Conservation (phyloP, 1,284 basidiomycete genomes). For the Fomitiporia mediterranea region DNA sequence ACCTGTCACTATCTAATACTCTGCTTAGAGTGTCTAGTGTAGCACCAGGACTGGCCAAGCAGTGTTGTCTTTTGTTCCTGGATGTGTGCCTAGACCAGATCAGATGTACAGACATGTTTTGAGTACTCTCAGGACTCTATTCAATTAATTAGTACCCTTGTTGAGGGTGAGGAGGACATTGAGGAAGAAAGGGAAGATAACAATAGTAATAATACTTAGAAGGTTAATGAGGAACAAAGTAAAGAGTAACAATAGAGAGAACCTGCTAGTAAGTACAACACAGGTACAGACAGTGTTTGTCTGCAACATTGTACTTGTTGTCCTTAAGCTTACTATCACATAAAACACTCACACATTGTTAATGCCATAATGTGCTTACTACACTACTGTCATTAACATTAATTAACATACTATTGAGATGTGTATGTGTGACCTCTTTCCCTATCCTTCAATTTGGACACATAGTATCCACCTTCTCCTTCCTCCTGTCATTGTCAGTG, state of each 20-base stretch:
- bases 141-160: constrained; percentile 49
- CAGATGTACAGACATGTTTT: constrained; percentile 73
- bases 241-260: background rate
- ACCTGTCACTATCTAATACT: constrained; percentile 9
- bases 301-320: too few relatives aligned
- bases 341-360: too few relatives aligned
- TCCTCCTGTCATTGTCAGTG: constrained; percentile 22
- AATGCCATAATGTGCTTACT: too few relatives aligned
- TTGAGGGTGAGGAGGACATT: constrained; percentile 11
- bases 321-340: too few relatives aligned
- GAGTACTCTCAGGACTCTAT: constrained; percentile 62
- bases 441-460: too few relatives aligned
- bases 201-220: constrained; percentile 16
- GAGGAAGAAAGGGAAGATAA: constrained; percentile 18
- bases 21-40: constrained; percentile 4
- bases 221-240: constrained; percentile 2
- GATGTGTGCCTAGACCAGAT: constrained; percentile 28
- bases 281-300: background rate
- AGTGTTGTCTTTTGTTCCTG: background rate
- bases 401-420: too few relatives aligned
- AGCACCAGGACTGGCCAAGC: background rate
- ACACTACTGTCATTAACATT: too few relatives aligned
- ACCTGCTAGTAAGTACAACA: background rate
- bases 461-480: constrained; percentile 10
- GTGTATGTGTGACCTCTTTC: too few relatives aligned